phyloP scores from a whole-genome alignment of 73 alveolate genomes.

The Paramecium primaurelia region DNA sequence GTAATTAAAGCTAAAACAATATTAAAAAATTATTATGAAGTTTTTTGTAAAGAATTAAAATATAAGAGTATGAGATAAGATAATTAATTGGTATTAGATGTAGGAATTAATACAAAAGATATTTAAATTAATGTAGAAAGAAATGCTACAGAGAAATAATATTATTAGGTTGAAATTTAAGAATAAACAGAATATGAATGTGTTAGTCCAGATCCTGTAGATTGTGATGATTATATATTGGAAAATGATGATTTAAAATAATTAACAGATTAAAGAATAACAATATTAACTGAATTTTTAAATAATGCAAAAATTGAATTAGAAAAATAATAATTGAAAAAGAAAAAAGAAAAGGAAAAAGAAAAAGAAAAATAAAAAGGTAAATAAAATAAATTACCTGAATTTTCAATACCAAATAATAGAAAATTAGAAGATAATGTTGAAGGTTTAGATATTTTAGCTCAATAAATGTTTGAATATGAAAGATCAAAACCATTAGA shows the following conservation, averaged over 20 bases:
- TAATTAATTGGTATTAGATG: slow-evolving; percentile 52
- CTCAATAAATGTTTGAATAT: slow-evolving; percentile 55
- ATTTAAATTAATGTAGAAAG: slow-evolving; percentile 30
- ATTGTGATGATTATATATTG: neutral
- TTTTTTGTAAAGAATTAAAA: slow-evolving; percentile 65
- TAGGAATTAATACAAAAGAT: slow-evolving; percentile 67
- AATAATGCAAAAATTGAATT: slow-evolving; percentile 8
- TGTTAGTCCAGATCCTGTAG: slow-evolving; percentile 42
- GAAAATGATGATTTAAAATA: slow-evolving; percentile 44
- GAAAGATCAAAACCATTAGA: slow-evolving; percentile 65
- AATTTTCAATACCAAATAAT: slow-evolving; percentile 25
- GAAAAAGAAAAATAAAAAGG: neutral
- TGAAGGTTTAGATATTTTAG: slow-evolving; percentile 63
- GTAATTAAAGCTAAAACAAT: slow-evolving; percentile 67
- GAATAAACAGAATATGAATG: slow-evolving; percentile 25
- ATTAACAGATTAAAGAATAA: slow-evolving; percentile 49
- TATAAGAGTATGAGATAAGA: slow-evolving; percentile 45
- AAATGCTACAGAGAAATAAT: slow-evolving; percentile 46
- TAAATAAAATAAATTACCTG: neutral
- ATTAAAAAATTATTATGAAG: slow-evolving; percentile 74
- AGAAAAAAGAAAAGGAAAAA: slow-evolving; percentile 50
- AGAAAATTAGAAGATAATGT: slow-evolving; percentile 17
- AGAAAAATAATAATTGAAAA: slow-evolving; percentile 19
- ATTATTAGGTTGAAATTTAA: slow-evolving; percentile 1
- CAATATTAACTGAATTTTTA: neutral